Conservation (phyloP, 371 early-diverging fungal genomes). For the Gilbertella persicaria region DNA sequence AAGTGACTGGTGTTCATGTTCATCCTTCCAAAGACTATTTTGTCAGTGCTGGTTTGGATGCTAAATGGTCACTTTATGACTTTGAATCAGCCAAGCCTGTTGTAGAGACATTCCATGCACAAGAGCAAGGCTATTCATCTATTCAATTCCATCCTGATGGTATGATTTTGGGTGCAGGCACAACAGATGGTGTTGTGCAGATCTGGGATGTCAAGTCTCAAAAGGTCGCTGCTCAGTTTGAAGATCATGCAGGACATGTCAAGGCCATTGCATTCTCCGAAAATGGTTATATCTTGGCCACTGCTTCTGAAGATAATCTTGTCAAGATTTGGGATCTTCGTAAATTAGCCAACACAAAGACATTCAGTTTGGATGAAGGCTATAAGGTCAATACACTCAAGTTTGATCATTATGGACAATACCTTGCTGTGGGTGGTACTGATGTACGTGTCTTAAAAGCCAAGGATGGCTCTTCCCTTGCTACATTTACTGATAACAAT, state of each 20-base stretch:
- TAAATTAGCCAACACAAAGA: conserved; percentile 75
- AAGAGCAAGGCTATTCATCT: conserved; percentile 56
- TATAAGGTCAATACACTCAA: conserved; percentile 61
- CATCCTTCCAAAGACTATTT: conserved; percentile 83
- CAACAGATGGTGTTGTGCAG: conserved; percentile 68
- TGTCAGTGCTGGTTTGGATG: conserved; percentile 73
- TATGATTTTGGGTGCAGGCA: conserved; percentile 82
- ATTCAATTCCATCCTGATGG: conserved; percentile 93
- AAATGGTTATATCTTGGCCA: conserved; percentile 88
- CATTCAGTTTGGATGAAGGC: conserved; percentile 63
- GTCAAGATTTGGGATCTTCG: conserved; percentile 93
- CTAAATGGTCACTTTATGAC: conserved; percentile 82
- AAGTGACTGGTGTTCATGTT: conserved; percentile 70
- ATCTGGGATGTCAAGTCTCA: conserved; percentile 88
- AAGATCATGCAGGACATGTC: conserved; percentile 70
- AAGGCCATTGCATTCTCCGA: conserved; percentile 83
- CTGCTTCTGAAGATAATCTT: conserved; percentile 67
- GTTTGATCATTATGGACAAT: conserved; percentile 86
- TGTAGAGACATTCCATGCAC: conserved; percentile 46
- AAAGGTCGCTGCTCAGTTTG: conserved; percentile 71
- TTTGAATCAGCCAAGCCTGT: conserved; percentile 67
- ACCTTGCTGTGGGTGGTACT: conserved; percentile 76
- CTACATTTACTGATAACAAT: conserved; percentile 56
- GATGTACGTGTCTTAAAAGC: conserved; percentile 71
- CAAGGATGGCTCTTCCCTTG: conserved; percentile 77